phyloP scores from a whole-genome alignment of 2,329 filamentous ascomycete genomes.

The Sarocladiaceae sp. region DNA sequence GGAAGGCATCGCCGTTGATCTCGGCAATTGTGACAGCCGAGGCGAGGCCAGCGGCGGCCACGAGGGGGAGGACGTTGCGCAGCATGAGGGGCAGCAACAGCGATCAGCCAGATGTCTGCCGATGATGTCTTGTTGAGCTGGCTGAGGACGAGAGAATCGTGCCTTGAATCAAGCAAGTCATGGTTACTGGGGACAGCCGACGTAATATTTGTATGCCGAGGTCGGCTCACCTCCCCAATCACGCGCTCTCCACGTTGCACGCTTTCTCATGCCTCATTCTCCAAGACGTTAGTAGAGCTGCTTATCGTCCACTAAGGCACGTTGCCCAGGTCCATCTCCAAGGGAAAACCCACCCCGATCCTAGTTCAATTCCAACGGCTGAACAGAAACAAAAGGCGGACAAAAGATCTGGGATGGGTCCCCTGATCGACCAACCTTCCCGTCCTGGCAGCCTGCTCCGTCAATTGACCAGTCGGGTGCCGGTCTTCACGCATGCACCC shows the following conservation, averaged over 20 bases:
- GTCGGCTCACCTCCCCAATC: background rate
- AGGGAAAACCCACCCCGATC: background rate
- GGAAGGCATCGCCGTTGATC: conserved; percentile 60
- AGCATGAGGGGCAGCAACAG: no score
- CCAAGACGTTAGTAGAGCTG: no score
- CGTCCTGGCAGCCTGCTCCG: background rate
- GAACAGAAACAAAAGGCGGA: background rate
- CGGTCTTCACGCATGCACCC: background rate
- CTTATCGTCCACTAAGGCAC: background rate
- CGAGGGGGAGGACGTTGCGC: conserved; percentile 16
- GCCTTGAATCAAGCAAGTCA: background rate
- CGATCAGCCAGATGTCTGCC: no score
- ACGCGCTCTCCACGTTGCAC: background rate
- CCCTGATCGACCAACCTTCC: conserved; percentile 2
- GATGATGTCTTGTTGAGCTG: background rate
- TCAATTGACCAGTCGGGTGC: conserved; percentile 1
- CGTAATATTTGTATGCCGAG: background rate
- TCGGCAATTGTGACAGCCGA: conserved; percentile 46
- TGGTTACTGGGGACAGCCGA: background rate
- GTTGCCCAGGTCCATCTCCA: background rate
- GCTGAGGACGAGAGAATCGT: background rate
- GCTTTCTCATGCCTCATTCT: no score
- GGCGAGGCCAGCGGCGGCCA: conserved; percentile 21
- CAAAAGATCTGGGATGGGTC: no score
- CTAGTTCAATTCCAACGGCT: background rate